Base-by-base conservation (phyloP, 1,284 basidiomycete genomes). In the Fistulinella staudtii region DNA sequence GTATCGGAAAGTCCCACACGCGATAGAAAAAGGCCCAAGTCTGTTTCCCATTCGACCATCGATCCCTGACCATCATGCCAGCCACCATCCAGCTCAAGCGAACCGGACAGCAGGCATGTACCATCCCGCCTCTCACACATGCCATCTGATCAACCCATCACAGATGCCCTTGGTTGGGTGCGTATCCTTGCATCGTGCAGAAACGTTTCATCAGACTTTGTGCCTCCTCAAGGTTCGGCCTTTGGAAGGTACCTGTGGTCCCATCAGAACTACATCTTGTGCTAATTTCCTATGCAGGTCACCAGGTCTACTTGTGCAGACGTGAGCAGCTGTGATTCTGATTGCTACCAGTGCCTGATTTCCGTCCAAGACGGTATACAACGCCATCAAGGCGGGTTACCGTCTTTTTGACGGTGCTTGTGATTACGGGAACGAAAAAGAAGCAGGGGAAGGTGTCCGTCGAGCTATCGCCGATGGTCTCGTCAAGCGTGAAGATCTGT, bases 341-440 rank as follows among this genome's bases (percentile, higher is more conserved):
- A 31, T 10, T 34, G 13, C 18, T 13, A n/a, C 18, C 29, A 21
- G 6, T 38, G 13, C 4, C 55, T 53, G 40, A 54, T 31, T 0
- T 41, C 17, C 15, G 20, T 34, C 37, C 39, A 36, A 79, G 78
- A 78, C 74, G 39, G 82, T 85, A 38, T 85, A 85, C 66, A 67
- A 77, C 47, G 83, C 82, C 20, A 83, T 88, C 65, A 83, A 84
- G 59, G 69, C 71, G 34, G 85, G 89, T 1, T 89, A 87, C 65
- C 79, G 88, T 52, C 86, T 93, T 55, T 75, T 94, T 49, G 91
- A 93, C 56, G 82, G 81, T 52, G 90, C 89, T 18, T 74, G 79
- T 52, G 85, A 89, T 64, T 91, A 91, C 59, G 80, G 82, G 11
- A 95, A 95, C 65, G 91, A 95, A 68, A 87, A 82, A 60, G 87